These are phyloP conservation scores for Sporothrix brunneoviolacea DNA, from an alignment of 2,329 filamentous ascomycete genomes.

Conservation along the genomic window DNA sequence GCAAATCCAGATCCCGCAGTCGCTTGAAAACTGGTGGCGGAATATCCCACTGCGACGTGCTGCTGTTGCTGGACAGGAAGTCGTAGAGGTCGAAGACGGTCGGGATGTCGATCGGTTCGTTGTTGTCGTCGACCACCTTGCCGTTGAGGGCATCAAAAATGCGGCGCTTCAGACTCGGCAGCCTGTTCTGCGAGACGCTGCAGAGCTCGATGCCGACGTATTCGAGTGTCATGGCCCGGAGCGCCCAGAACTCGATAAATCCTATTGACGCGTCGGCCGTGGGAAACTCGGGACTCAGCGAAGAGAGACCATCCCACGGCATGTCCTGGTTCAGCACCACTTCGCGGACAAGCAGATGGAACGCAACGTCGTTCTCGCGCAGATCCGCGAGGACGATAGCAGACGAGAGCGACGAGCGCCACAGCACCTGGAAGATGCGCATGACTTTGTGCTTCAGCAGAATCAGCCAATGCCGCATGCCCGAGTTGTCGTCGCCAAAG, in stretches of 20 bases:
- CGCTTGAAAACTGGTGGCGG: constrained; percentile 49
- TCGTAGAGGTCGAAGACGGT: constrained; percentile 91
- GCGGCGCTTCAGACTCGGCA: constrained; percentile 62
- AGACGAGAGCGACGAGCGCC: constrained; percentile 74
- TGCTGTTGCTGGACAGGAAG: constrained; percentile 57
- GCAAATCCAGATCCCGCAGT: constrained; percentile 62
- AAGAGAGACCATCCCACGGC: constrained; percentile 64
- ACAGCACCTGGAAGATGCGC: constrained; percentile 72
- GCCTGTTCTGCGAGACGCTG: constrained; percentile 62
- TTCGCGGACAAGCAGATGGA: constrained; percentile 66
- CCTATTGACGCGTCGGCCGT: constrained; percentile 59
- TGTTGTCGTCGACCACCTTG: constrained; percentile 59
- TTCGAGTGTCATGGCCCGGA: constrained; percentile 71
- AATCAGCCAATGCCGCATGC: constrained; percentile 62
- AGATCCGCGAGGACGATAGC: constrained; percentile 71
- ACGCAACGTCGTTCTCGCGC: constrained; percentile 71
- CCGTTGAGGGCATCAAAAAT: constrained; percentile 73
- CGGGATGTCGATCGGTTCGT: constrained; percentile 58
- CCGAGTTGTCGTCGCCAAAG: constrained; percentile 50
- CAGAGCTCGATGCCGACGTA: constrained; percentile 84
- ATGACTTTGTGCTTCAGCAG: constrained; percentile 62
- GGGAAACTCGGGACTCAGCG: constrained; percentile 60
- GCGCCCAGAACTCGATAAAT: constrained; percentile 69
- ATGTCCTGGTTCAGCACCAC: constrained; percentile 61
- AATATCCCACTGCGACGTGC: constrained; percentile 44